Percentiles rank a stretch among this genome's conserved stretches.
phyloP scores from a whole-genome alignment of 2,329 filamentous ascomycete species.

The Pseudogymnoascus sp. region DNA sequence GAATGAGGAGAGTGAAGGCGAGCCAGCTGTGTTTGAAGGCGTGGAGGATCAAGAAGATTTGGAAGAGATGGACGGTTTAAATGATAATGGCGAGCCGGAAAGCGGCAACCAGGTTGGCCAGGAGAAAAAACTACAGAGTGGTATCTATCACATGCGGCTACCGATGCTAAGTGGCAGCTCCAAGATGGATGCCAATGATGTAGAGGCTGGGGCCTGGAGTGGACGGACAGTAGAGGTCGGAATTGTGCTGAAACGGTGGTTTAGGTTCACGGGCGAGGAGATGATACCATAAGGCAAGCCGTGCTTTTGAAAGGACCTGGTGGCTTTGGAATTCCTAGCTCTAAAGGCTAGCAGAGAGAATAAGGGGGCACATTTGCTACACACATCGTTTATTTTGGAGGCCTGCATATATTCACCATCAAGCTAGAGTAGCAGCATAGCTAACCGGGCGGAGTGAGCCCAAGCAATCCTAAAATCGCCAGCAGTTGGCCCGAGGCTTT shows the following conservation, averaged over 20 bases:
- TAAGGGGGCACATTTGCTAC: neutral
- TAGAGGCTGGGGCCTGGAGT: conserved; percentile 47
- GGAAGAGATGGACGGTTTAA: conserved; percentile 21
- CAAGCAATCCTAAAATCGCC: neutral
- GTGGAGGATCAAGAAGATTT: conserved; percentile 16
- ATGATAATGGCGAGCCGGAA: conserved; percentile 24
- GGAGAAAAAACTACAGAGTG: conserved; percentile 34
- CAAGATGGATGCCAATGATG: conserved; percentile 34
- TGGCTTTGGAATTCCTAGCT: neutral
- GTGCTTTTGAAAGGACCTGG: neutral
- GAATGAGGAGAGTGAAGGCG: conserved; percentile 25
- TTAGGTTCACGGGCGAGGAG: conserved; percentile 37
- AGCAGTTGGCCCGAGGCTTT: neutral
- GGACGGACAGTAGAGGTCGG: conserved; percentile 52
- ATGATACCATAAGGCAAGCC: neutral
- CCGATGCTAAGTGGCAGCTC: conserved; percentile 55
- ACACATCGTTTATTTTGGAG: neutral
- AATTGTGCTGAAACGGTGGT: conserved; percentile 59
- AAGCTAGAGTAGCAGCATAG: neutral
- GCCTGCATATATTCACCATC: neutral
- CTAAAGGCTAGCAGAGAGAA: neutral
- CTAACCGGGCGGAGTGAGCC: neutral
- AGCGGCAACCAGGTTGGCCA: conserved; percentile 22
- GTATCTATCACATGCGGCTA: conserved; percentile 37
- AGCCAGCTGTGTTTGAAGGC: conserved; percentile 37